phyloP scores from a whole-genome alignment of 2,329 filamentous ascomycete genomes.

The Ophiocordyceps camponoti-saundersi region DNA sequence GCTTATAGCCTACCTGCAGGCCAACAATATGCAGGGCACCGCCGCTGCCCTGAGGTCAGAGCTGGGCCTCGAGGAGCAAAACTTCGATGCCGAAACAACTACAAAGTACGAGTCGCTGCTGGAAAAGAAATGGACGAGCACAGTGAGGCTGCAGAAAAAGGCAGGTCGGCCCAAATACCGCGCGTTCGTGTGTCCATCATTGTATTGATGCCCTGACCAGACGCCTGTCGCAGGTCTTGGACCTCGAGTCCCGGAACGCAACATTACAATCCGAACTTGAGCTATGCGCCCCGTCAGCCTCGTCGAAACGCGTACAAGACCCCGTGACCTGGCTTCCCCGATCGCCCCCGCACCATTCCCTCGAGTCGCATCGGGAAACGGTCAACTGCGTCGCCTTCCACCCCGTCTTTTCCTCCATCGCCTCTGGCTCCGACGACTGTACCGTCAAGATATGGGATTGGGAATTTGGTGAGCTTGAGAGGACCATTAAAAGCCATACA shows the following conservation, averaged over 20 bases:
- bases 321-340: slow-evolving; percentile 72
- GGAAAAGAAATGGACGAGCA: slow-evolving; percentile 98
- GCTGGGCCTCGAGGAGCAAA: slow-evolving; percentile 47
- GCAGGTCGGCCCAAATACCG: slow-evolving; percentile 36
- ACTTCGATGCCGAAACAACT: slow-evolving; percentile 61
- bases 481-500: slow-evolving; percentile 84
- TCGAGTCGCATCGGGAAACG: slow-evolving; percentile 66
- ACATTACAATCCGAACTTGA: slow-evolving; percentile 71
- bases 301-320: slow-evolving; percentile 67
- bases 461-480: slow-evolving; percentile 80
- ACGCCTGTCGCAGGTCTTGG: slow-evolving; percentile 54
- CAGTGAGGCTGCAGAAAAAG: slow-evolving; percentile 92
- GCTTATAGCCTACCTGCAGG: slow-evolving; percentile 70
- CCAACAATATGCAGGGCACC: slow-evolving; percentile 45
- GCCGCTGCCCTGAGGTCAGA: slow-evolving; percentile 54
- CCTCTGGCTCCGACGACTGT: slow-evolving; percentile 78
- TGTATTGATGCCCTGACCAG: slow-evolving; percentile 41
- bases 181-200: slow-evolving; percentile 23
- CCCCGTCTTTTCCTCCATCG: slow-evolving; percentile 76
- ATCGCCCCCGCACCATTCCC: slow-evolving; percentile 60
- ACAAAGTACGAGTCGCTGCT: slow-evolving; percentile 91
- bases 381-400: slow-evolving; percentile 87
- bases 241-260: slow-evolving; percentile 62
- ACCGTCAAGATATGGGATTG: slow-evolving; percentile 98
- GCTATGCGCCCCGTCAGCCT: slow-evolving; percentile 59